These are phyloP conservation scores for Fusarium veterinarium DNA, from an alignment of 2,329 filamentous ascomycete species.

Conservation along the genomic window DNA sequence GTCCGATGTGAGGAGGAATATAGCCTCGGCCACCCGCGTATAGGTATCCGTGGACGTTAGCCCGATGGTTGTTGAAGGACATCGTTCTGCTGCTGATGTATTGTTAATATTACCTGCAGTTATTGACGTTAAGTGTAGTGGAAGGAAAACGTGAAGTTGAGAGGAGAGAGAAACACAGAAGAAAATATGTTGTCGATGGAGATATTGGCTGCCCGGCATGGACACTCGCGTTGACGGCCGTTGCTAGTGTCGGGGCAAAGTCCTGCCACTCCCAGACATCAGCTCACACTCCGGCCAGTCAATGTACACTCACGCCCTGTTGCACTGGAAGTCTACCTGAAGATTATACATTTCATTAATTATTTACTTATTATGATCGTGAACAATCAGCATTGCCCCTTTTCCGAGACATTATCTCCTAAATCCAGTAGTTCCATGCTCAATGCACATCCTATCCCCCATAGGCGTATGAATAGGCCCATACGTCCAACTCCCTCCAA, in stretches of 20 bases:
- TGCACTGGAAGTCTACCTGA: background rate
- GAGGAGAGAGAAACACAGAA: background rate
- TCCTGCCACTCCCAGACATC: background rate
- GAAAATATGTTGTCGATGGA: background rate
- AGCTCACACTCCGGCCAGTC: background rate
- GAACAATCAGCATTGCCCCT: too few relatives aligned
- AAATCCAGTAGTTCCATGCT: constrained; percentile 30
- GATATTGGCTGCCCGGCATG: background rate
- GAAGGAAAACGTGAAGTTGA: background rate
- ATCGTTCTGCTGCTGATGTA: background rate
- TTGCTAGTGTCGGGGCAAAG: background rate
- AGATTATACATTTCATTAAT: background rate
- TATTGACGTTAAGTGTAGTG: background rate
- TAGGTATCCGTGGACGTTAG: background rate
- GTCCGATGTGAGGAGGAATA: background rate
- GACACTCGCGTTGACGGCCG: too few relatives aligned
- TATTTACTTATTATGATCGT: background rate
- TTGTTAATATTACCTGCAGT: too few relatives aligned
- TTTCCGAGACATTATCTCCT: background rate
- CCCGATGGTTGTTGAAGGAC: background rate
- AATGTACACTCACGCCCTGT: background rate
- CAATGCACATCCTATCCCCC: constrained; percentile 34
- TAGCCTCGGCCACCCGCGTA: background rate
- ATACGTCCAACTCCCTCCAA: constrained; percentile 35
- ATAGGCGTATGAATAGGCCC: constrained; percentile 26